These are phyloP conservation scores for Fusarium xylarioides DNA, from an alignment of 2,329 filamentous ascomycete species.

Conservation along the genomic window DNA sequence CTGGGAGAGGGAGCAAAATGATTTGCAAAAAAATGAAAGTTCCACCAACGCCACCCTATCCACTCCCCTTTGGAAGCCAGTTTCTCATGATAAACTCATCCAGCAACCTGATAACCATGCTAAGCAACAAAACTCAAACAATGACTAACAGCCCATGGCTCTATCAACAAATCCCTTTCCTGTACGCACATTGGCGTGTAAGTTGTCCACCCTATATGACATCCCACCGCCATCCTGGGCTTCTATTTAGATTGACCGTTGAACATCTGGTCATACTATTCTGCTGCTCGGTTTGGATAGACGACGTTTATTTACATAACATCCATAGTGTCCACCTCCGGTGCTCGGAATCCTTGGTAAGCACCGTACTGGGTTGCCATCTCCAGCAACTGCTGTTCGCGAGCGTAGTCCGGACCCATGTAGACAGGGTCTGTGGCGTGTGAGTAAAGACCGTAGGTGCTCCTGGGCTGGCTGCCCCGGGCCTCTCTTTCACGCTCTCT, in stretches of 20 bases:
- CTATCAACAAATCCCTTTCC: background rate
- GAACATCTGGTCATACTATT: slow-evolving; percentile 21
- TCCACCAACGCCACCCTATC: slow-evolving; percentile 30
- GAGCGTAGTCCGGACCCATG: slow-evolving; percentile 54
- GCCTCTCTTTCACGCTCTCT: slow-evolving; percentile 65
- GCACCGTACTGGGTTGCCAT: slow-evolving; percentile 77
- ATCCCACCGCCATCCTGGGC: background rate
- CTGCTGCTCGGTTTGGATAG: slow-evolving; percentile 14
- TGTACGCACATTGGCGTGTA: background rate
- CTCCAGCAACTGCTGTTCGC: slow-evolving; percentile 60
- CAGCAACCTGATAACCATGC: slow-evolving; percentile 22
- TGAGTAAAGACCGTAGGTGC: slow-evolving; percentile 61
- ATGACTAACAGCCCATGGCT: slow-evolving; percentile 12
- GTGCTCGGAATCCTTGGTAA: slow-evolving; percentile 58
- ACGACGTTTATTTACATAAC: slow-evolving; percentile 47
- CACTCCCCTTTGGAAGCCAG: slow-evolving; percentile 14
- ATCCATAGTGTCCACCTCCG: slow-evolving; percentile 61
- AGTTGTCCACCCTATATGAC: slow-evolving; percentile 6
- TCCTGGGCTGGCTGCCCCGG: slow-evolving; percentile 49
- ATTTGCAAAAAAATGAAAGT: slow-evolving; percentile 34
- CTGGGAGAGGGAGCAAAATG: slow-evolving; percentile 27
- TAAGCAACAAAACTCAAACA: slow-evolving; percentile 26
- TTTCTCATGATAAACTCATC: slow-evolving; percentile 22
- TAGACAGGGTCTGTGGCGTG: slow-evolving; percentile 77
- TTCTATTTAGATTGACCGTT: slow-evolving; percentile 14